Evolutionary conservation across 2,329 filamentous ascomycete species (phyloP).

Genomic region (Aspergillus sp.): DNA sequence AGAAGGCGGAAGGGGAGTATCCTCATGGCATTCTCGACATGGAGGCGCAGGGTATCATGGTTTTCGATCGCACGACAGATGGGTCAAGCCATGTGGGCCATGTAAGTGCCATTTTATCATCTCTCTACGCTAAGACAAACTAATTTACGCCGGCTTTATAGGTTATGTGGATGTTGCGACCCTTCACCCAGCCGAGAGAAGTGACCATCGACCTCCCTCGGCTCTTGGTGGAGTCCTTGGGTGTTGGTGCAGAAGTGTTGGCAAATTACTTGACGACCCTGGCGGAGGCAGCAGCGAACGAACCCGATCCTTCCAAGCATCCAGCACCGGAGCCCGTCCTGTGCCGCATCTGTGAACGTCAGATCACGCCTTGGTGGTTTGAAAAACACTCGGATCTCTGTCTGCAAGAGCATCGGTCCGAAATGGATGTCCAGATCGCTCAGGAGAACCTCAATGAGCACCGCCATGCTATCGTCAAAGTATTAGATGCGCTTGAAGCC

Average conservation of each 20-base stretch:
- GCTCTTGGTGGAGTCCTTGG: slow-evolving; percentile 84
- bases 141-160: slow-evolving; percentile 41
- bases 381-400: slow-evolving; percentile 98
- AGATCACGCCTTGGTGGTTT: slow-evolving; percentile 99
- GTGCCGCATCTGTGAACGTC: slow-evolving; percentile 93
- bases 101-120: neutral
- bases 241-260: slow-evolving; percentile 88
- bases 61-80: slow-evolving; percentile 81
- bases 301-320: slow-evolving; percentile 64
- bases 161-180: slow-evolving; percentile 99
- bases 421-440: slow-evolving; percentile 95
- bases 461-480: slow-evolving; percentile 87
- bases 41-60: slow-evolving; percentile 97
- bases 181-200: slow-evolving; percentile 78
- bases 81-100: slow-evolving; percentile 79
- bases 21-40: slow-evolving; percentile 62
- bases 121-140: neutral
- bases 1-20: slow-evolving; percentile 34
- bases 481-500: slow-evolving; percentile 84
- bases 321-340: slow-evolving; percentile 78
- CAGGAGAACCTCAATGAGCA: slow-evolving; percentile 91
- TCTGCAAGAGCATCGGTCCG: slow-evolving; percentile 87
- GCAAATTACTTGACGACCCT: slow-evolving; percentile 87
- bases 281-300: slow-evolving; percentile 73
- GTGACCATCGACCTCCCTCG: slow-evolving; percentile 91